Evolutionary conservation across 768 basidiomycete genomes (phyloP).

Genomic region (Tephrocybe rancida): DNA sequence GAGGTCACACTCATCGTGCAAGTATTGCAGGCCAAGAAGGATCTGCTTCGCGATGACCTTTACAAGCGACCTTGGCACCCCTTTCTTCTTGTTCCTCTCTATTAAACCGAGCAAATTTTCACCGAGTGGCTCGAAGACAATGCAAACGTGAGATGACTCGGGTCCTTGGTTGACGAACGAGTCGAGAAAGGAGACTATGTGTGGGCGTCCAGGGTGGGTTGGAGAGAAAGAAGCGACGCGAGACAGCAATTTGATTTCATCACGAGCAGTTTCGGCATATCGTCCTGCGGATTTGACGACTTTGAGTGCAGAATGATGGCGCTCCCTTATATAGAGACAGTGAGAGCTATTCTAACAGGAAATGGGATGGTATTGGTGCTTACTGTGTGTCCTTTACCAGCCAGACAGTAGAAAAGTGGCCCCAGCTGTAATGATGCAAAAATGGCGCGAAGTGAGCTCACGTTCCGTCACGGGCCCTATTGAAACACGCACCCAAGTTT

Average conservation of each 20-base stretch:
- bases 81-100: slow-evolving; percentile 79
- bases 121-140: slow-evolving; percentile 87
- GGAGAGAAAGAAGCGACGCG: slow-evolving; percentile 73
- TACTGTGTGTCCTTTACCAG: slow-evolving; percentile 79
- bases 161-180: slow-evolving; percentile 80
- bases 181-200: slow-evolving; percentile 90
- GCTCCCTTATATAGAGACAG: slow-evolving; percentile 54
- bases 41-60: slow-evolving; percentile 87
- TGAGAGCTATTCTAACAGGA: slow-evolving; percentile 15
- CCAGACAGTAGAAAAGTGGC: slow-evolving; percentile 96
- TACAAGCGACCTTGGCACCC: slow-evolving; percentile 80
- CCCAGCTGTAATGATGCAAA: slow-evolving; percentile 61
- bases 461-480: slow-evolving; percentile 15
- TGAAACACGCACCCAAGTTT: slow-evolving; percentile 75
- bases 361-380: slow-evolving; percentile 25
- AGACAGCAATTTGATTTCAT: slow-evolving; percentile 92
- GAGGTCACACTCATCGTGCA: slow-evolving; percentile 90
- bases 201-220: slow-evolving; percentile 74
- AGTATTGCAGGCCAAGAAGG: slow-evolving; percentile 85
- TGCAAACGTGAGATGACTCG: slow-evolving; percentile 81
- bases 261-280: slow-evolving; percentile 95
- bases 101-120: slow-evolving; percentile 77
- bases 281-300: slow-evolving; percentile 94
- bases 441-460: slow-evolving; percentile 26
- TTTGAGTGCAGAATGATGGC: slow-evolving; percentile 87